A percentile compares a stretch with the other conserved stretches of the same genome.
These are phyloP conservation scores for Solanum microdontum DNA, from an alignment of 257 asterid genomes.

Conservation along the genomic window DNA sequence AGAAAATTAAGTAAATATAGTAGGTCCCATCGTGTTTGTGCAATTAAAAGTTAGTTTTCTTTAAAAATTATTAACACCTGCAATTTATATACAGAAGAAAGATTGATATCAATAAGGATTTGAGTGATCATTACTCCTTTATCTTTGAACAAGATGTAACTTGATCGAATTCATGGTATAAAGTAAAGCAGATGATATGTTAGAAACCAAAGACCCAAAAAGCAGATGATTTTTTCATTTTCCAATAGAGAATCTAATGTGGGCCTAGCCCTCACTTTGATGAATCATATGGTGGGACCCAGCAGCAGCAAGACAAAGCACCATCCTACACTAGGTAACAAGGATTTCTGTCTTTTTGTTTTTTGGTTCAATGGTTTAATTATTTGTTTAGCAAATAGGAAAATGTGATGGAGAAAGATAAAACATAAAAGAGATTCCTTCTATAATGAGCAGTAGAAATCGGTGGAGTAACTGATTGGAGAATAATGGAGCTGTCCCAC, in stretches of 20 bases:
- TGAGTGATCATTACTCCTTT: not conserved
- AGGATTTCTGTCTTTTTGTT: constrained; percentile 12
- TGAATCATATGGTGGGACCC: constrained; percentile 2
- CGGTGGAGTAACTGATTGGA: constrained; percentile 9
- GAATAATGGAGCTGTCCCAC: not conserved
- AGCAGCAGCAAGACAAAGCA: not conserved
- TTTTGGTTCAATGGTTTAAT: not conserved
- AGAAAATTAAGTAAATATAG: not conserved
- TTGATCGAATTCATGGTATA: not conserved
- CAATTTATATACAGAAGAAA: not conserved
- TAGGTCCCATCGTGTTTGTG: not conserved
- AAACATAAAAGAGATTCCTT: not conserved
- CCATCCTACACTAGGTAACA: not conserved
- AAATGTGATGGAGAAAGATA: constrained; percentile 1
- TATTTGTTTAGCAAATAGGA: not conserved
- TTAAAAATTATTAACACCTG: not conserved
- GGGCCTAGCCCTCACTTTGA: not conserved
- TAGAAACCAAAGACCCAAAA: not conserved
- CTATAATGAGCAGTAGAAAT: not conserved
- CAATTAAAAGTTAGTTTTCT: not conserved
- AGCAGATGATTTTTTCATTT: not conserved
- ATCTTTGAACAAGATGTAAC: not conserved
- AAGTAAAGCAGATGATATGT: not conserved
- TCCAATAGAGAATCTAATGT: not conserved
- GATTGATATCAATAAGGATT: not conserved